phyloP scores from a whole-genome alignment of 202 grass and related monocot species.

The Zoysia matrella region DNA sequence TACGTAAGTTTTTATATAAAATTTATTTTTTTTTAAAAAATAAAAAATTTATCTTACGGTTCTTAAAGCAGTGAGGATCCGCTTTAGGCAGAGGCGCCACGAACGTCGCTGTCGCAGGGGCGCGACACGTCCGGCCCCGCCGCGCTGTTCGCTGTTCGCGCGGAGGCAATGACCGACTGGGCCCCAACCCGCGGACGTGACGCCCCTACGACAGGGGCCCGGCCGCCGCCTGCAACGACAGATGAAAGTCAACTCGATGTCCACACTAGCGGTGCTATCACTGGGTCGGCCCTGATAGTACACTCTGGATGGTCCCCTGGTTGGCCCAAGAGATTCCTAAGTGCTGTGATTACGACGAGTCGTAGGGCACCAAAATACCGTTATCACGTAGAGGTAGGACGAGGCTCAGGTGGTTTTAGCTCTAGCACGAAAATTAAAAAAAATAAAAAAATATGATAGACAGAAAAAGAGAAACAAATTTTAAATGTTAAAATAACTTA shows the following conservation, averaged over 20 bases:
- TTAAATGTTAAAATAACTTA: too few species aligned
- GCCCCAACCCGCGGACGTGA: not conserved
- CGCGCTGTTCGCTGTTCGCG: constrained; percentile 1
- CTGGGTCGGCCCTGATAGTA: not conserved
- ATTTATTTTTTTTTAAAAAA: too few species aligned
- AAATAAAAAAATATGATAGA: too few species aligned
- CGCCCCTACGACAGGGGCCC: not conserved
- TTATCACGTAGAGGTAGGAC: not conserved
- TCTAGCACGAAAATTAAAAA: not conserved
- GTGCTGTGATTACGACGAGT: too few species aligned
- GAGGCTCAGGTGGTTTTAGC: too few species aligned
- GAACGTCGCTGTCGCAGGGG: too few species aligned
- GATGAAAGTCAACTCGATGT: constrained; percentile 31
- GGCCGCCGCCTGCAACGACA: not conserved
- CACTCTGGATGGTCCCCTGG: not conserved
- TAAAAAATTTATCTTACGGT: too few species aligned
- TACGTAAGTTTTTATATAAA: too few species aligned
- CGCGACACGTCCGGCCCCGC: not conserved
- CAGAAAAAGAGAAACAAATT: too few species aligned
- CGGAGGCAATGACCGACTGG: not conserved
- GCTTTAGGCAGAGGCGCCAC: too few species aligned
- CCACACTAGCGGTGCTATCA: not conserved
- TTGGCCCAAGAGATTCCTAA: not conserved
- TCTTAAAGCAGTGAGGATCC: too few species aligned
- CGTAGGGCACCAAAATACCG: not conserved